Conservation (phyloP, 805 yeast genomes). For the Maudiozyma bulderi region DNA sequence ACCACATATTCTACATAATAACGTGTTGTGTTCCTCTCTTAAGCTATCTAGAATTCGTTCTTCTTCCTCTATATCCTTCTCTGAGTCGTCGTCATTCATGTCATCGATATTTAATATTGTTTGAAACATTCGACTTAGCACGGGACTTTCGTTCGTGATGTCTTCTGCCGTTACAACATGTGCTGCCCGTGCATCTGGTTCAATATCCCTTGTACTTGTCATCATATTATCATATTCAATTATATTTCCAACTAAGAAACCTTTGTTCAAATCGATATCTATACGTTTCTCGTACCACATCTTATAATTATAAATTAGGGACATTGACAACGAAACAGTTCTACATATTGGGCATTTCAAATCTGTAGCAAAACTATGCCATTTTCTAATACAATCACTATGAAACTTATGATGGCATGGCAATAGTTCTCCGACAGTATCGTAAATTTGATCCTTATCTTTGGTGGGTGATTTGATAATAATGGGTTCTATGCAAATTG, state of each 20-base stretch:
- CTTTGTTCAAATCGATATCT: conserved; percentile 8
- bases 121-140: conserved; percentile 1
- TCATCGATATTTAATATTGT: conserved; percentile 1
- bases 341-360: conserved; percentile 26
- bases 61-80: conserved; percentile 3
- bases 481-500: conserved; percentile 46
- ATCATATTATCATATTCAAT: not conserved
- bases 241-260: conserved; percentile 7
- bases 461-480: conserved; percentile 7
- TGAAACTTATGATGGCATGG: conserved; percentile 53
- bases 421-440: conserved; percentile 22
- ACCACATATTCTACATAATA: conserved; percentile 17
- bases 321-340: conserved; percentile 7
- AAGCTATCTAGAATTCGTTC: not conserved
- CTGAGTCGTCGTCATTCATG: conserved; percentile 1
- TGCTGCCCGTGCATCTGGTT: not conserved
- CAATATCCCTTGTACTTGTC: not conserved
- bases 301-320: conserved; percentile 6
- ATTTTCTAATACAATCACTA: conserved; percentile 42
- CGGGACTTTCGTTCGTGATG: conserved; percentile 5
- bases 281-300: conserved; percentile 2
- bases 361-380: conserved; percentile 33
- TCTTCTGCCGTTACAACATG: not conserved
- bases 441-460: conserved; percentile 7
- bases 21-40: not conserved